Percentiles rank a stretch among this genome's conserved stretches.
phyloP scores from a whole-genome alignment of 2,329 filamentous ascomycete species.

The Periconia macrospinosa region DNA sequence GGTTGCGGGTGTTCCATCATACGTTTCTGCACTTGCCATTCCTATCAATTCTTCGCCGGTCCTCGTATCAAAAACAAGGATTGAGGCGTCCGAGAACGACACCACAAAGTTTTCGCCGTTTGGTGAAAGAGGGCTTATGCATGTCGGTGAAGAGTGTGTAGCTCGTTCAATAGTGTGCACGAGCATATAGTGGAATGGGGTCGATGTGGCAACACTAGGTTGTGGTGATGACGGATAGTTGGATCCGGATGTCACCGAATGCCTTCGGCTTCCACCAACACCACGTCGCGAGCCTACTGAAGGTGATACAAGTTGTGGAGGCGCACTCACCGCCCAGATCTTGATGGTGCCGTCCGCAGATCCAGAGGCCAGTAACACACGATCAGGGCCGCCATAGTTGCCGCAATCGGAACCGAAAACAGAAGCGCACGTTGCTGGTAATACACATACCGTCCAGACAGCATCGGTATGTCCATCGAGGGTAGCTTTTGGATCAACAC shows the following conservation, averaged over 20 bases:
- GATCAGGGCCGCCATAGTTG: constrained; percentile 77
- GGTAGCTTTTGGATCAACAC: constrained; percentile 93
- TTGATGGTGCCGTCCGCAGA: constrained; percentile 89
- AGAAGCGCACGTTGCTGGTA: constrained; percentile 78
- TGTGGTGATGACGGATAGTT: constrained; percentile 90
- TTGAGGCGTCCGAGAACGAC: constrained; percentile 85
- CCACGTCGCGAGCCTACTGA: constrained; percentile 72
- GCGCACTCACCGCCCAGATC: constrained; percentile 91
- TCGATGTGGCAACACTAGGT: constrained; percentile 80
- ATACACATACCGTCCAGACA: constrained; percentile 91
- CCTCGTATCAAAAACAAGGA: constrained; percentile 88
- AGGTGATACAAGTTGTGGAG: constrained; percentile 81
- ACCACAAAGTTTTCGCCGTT: constrained; percentile 90
- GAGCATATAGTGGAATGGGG: constrained; percentile 84
- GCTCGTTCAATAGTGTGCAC: constrained; percentile 80
- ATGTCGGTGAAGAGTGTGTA: constrained; percentile 77
- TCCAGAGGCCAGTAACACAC: constrained; percentile 87
- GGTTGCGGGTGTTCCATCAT: constrained; percentile 80
- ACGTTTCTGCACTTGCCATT: constrained; percentile 94
- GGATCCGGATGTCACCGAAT: constrained; percentile 92
- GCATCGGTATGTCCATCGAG: constrained; percentile 93
- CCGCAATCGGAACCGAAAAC: constrained; percentile 75
- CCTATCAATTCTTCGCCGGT: constrained; percentile 88
- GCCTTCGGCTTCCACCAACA: constrained; percentile 74
- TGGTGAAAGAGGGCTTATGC: constrained; percentile 83